Base-by-base conservation (phyloP, 2,329 filamentous ascomycete genomes). In the Lasiodiplodia sp. region DNA sequence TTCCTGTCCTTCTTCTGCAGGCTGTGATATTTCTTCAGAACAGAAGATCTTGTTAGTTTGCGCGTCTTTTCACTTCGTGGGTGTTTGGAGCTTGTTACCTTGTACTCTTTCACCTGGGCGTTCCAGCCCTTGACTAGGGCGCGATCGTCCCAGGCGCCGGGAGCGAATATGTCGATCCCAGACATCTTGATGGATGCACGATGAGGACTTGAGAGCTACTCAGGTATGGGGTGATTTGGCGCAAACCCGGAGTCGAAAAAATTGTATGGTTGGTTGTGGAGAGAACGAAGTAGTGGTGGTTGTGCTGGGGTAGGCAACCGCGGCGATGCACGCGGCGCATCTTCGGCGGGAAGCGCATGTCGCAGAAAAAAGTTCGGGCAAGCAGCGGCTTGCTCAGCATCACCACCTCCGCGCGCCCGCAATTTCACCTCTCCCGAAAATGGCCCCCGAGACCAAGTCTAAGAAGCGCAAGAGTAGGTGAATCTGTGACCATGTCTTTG, bases 391-490 rank as follows among this genome's bases (percentile, higher is more conserved):
- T 65, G 70, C 57, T 25, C 57, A 34, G 47, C 57, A 62, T 21
- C 56, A 44, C n/a, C 47, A 31, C 68, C 52, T 65, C 64, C 68
- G 49, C 69, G 69, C 66, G 70, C 56, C 37, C 68, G 65, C 68
- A 65, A 69, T 69, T 66, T 69, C 60, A 71, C 60, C 67, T 37
- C 18, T n/a, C 65, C 65, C 23, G 69, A 68, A 78, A 79, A 88
- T 88, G 86, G 85, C 84, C 67, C 82, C 83, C 71, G 85, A 85
- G 74, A 79, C 81, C 72, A 86, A 85, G 73, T 80, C 79, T 51
- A 88, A 85, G 76, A 88, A 88, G 83, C 83, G 84, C 78, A 87
- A 86, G 75, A 82, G 85, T 85, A 77, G 51, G 75, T 16, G 0
- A 6, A 21, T 40, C 18, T 8, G 4, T 5, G 1, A 11, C 58